Evolutionary conservation across 225 moss, liverwort and hornwort species (phyloP).

Genomic region (Neckera pumila): DNA sequence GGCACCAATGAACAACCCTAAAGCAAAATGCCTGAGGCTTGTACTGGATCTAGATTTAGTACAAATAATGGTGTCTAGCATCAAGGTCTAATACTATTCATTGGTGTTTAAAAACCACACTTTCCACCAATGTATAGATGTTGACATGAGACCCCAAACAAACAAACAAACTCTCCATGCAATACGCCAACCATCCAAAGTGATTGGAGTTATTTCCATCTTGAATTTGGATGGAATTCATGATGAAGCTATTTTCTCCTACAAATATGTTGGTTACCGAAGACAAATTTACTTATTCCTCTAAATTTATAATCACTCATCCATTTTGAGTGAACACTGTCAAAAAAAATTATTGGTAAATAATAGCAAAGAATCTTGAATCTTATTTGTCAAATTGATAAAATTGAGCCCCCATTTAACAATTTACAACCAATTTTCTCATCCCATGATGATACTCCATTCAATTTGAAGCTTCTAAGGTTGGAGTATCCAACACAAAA

Average conservation of each 20-base stretch:
- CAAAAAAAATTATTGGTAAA: neutral
- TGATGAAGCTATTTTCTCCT: neutral
- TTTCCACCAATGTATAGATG: neutral
- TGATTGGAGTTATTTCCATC: neutral
- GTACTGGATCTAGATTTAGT: too few species aligned
- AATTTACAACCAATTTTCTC: neutral
- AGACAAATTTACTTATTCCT: neutral
- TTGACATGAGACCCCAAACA: too few species aligned
- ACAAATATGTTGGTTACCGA: rapidly evolving
- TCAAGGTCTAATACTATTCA: too few species aligned
- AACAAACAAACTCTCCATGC: neutral
- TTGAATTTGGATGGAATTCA: neutral
- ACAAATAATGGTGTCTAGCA: too few species aligned
- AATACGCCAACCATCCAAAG: neutral
- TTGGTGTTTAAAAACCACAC: too few species aligned
- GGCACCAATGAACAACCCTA: too few species aligned
- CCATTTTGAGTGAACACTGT: neutral
- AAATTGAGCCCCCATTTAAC: too few species aligned
- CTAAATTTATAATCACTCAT: neutral
- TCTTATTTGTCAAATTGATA: neutral
- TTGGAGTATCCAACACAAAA: too few species aligned
- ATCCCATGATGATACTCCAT: neutral
- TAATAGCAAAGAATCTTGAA: neutral
- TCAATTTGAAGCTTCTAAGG: neutral
- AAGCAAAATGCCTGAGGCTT: too few species aligned